phyloP scores from a whole-genome alignment of 2,329 filamentous ascomycete species.

The Colletotrichum musae region DNA sequence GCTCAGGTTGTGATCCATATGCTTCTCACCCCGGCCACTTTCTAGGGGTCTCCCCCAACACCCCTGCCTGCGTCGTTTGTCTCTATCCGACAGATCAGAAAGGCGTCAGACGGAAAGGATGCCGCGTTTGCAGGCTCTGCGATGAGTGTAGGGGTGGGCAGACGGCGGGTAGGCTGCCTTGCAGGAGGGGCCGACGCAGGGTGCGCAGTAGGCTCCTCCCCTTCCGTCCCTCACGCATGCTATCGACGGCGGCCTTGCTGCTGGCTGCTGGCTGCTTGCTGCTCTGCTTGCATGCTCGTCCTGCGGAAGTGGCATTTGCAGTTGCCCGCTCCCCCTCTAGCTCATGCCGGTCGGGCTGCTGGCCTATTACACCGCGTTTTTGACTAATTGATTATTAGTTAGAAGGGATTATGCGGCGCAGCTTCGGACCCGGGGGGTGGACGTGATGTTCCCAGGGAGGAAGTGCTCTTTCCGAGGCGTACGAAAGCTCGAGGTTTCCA shows the following conservation, averaged over 20 bases:
- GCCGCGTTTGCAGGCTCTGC: constrained; percentile 8
- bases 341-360: constrained; percentile 11
- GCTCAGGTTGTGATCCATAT: not conserved
- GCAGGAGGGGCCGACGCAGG: constrained; percentile 19
- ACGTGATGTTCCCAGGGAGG: too few relatives aligned
- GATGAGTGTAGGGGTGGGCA: not conserved
- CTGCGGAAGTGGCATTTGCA: constrained; percentile 27
- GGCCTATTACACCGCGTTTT: not conserved
- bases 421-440: too few relatives aligned
- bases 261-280: not conserved
- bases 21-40: not conserved
- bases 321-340: not conserved
- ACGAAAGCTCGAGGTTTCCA: not conserved
- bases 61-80: not conserved
- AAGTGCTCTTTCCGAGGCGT: not conserved
- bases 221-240: not conserved
- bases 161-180: not conserved
- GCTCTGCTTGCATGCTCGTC: not conserved
- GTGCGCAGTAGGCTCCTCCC: not conserved
- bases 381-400: too few relatives aligned
- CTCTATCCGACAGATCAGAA: not conserved
- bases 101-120: constrained; percentile 9
- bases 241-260: not conserved
- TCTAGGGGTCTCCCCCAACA: not conserved
- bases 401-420: too few relatives aligned